Conservation (phyloP, 2,329 filamentous ascomycete species). For the Trichoderma sp. region DNA sequence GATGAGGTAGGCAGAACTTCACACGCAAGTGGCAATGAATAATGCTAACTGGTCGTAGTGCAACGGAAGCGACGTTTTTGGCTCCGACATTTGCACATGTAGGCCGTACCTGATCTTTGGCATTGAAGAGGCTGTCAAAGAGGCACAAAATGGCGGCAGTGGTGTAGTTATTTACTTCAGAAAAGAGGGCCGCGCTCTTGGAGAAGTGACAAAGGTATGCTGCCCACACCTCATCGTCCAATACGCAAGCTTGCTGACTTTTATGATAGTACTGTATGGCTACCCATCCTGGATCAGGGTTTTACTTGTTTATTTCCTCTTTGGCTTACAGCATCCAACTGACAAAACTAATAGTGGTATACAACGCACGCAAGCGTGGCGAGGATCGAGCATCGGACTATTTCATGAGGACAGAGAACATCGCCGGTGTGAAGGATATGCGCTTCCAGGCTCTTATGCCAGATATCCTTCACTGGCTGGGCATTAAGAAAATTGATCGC, state of each 20-base stretch:
- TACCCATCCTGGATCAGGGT: constrained; percentile 18
- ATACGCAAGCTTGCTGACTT: constrained; percentile 38
- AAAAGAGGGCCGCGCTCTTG: constrained; percentile 92
- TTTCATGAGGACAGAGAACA: constrained; percentile 97
- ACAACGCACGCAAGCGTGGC: constrained; percentile 81
- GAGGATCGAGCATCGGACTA: constrained; percentile 85
- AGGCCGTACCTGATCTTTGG: constrained; percentile 95
- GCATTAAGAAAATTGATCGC: constrained; percentile 96
- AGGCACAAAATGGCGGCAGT: constrained; percentile 90
- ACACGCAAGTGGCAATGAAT: neutral
- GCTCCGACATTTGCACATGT: constrained; percentile 97
- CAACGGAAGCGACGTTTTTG: constrained; percentile 97
- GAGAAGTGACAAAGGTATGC: constrained; percentile 91
- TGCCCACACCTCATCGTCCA: neutral
- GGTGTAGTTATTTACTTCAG: constrained; percentile 98
- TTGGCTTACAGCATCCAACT: neutral
- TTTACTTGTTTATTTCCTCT: too few relatives aligned
- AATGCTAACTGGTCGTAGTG: constrained; percentile 54
- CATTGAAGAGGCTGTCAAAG: constrained; percentile 95
- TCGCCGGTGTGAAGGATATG: constrained; percentile 96
- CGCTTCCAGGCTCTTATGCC: constrained; percentile 98
- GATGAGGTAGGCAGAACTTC: constrained; percentile 54
- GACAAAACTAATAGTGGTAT: constrained; percentile 52
- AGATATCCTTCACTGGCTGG: constrained; percentile 95
- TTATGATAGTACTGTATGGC: constrained; percentile 50